These are phyloP conservation scores for Trichoderma breve DNA, from an alignment of 2,329 filamentous ascomycete genomes.

Conservation along the genomic window DNA sequence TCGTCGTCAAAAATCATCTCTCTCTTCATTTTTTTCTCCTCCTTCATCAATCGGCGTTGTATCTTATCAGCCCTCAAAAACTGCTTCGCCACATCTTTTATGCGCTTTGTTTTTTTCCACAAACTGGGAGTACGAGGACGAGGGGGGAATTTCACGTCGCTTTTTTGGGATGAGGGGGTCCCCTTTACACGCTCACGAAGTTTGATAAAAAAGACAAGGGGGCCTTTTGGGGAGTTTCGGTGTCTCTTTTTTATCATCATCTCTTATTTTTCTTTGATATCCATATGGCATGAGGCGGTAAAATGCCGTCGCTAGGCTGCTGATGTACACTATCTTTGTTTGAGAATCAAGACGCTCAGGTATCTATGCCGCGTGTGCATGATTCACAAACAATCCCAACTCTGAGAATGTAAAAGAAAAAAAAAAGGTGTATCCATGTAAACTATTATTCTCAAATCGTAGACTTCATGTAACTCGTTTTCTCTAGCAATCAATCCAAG, in stretches of 20 bases:
- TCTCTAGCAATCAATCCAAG: neutral
- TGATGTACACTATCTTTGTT: neutral
- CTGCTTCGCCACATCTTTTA: neutral
- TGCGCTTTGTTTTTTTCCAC: neutral
- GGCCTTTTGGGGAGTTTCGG: slow-evolving; percentile 11
- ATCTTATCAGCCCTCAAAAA: neutral
- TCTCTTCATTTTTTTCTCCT: neutral
- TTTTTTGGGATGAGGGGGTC: neutral
- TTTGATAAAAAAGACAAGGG: neutral
- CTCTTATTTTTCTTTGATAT: neutral
- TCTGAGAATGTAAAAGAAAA: neutral
- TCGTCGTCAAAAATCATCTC: neutral
- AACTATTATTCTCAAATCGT: neutral
- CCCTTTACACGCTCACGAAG: neutral
- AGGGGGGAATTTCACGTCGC: neutral
- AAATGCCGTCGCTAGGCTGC: neutral
- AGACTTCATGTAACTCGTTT: neutral
- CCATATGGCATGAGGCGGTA: neutral
- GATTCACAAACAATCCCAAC: neutral
- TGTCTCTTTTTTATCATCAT: neutral
- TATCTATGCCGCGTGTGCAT: neutral
- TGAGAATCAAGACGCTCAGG: neutral
- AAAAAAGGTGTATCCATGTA: neutral
- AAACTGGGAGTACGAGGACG: neutral
- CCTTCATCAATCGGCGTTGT: neutral